These are phyloP conservation scores for Diaporthe caulivora DNA, from an alignment of 2,329 filamentous ascomycete genomes.

Conservation along the genomic window DNA sequence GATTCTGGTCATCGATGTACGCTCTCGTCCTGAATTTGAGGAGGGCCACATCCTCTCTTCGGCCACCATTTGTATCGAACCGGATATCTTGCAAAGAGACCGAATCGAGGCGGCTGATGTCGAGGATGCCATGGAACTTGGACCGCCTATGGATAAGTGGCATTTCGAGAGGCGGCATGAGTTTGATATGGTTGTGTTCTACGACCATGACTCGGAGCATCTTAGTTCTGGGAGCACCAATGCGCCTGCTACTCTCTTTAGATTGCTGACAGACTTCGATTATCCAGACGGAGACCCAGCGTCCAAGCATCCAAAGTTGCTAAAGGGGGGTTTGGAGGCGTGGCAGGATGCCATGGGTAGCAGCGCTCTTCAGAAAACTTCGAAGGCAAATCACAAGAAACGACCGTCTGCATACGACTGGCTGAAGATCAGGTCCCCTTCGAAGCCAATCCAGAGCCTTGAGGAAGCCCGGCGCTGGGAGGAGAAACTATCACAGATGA, in stretches of 20 bases:
- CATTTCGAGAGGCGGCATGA: conserved; percentile 79
- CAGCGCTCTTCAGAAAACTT: conserved; percentile 67
- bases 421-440: conserved; percentile 59
- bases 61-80: conserved; percentile 90
- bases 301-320: conserved; percentile 75
- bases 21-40: conserved; percentile 84
- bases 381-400: conserved; percentile 49
- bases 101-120: conserved; percentile 74
- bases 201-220: conserved; percentile 77
- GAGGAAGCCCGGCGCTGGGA: conserved; percentile 88
- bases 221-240: conserved; percentile 59
- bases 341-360: conserved; percentile 88
- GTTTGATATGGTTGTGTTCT: conserved; percentile 91
- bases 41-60: conserved; percentile 89
- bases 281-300: conserved; percentile 56
- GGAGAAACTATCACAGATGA: conserved; percentile 66
- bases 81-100: conserved; percentile 76
- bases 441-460: conserved; percentile 76
- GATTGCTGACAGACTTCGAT: conserved; percentile 87
- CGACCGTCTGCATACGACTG: conserved; percentile 37
- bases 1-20: conserved; percentile 88
- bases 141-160: conserved; percentile 78
- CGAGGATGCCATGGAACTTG: conserved; percentile 77
- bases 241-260: conserved; percentile 79
- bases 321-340: conserved; percentile 85